These are phyloP conservation scores for Didymella segeticola DNA, from an alignment of 2,329 filamentous ascomycete genomes.

Conservation along the genomic window DNA sequence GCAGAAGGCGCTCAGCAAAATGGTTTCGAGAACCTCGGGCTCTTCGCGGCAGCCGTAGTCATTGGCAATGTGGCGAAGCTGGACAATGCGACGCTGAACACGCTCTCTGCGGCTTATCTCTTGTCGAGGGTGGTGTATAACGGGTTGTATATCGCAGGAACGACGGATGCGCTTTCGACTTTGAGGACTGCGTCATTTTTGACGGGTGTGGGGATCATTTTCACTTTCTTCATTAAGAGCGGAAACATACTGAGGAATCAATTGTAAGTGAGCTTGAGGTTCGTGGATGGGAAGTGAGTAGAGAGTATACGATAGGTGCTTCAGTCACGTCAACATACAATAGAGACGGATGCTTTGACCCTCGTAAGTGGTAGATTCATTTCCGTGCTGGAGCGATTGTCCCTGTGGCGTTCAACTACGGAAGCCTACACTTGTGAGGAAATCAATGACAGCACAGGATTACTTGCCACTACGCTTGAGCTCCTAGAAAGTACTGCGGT, in stretches of 20 bases:
- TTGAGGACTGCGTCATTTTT: slow-evolving; percentile 1
- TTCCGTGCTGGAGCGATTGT: too few relatives aligned
- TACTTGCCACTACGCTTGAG: too few relatives aligned
- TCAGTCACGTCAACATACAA: too few relatives aligned
- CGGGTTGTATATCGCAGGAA: slow-evolving; percentile 1
- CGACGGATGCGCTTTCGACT: slow-evolving; percentile 1
- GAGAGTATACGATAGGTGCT: too few relatives aligned
- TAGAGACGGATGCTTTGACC: too few relatives aligned
- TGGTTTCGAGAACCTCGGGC: slow-evolving; percentile 6
- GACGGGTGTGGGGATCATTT: slow-evolving; percentile 1
- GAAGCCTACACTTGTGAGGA: too few relatives aligned
- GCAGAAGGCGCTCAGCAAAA: slow-evolving; percentile 11
- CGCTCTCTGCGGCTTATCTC: not conserved
- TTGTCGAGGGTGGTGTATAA: not conserved
- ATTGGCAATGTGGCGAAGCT: slow-evolving; percentile 12
- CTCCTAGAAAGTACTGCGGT: too few relatives aligned
- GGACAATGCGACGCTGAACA: slow-evolving; percentile 4
- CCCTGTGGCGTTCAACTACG: too few relatives aligned
- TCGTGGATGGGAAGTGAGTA: too few relatives aligned
- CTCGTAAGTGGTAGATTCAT: too few relatives aligned
- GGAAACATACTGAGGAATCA: slow-evolving; percentile 1
- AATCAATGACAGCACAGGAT: too few relatives aligned
- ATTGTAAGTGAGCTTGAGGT: not conserved
- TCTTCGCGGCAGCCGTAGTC: slow-evolving; percentile 4
- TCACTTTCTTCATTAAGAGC: slow-evolving; percentile 12